Evolutionary conservation across 345 rosid genomes (phyloP).

Genomic region (Linum tenue): DNA sequence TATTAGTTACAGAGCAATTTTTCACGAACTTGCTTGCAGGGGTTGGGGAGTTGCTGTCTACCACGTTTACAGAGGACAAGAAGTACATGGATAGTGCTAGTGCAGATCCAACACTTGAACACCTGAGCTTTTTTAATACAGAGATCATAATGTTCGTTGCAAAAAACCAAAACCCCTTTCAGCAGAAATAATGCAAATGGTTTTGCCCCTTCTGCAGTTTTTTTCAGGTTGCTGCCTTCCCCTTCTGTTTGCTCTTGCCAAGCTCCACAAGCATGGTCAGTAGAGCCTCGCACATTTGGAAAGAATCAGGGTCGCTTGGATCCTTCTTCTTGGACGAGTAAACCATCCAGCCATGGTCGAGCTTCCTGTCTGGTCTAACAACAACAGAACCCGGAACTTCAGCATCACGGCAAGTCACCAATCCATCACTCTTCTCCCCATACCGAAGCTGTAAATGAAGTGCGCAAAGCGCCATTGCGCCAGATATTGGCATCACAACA

Average conservation of each 20-base stretch:
- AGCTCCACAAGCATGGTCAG: conserved; percentile 47
- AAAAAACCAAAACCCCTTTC: too few relatives aligned
- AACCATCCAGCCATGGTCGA: conserved; percentile 67
- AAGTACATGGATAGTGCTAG: too few relatives aligned
- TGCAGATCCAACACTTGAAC: too few relatives aligned
- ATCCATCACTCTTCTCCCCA: conserved; percentile 60
- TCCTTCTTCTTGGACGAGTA: conserved; percentile 37
- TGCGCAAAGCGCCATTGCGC: conserved; percentile 51
- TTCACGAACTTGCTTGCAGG: too few relatives aligned
- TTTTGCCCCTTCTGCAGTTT: too few relatives aligned
- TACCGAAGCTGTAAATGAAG: conserved; percentile 59
- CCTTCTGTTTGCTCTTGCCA: conserved; percentile 24
- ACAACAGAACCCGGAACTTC: conserved; percentile 61
- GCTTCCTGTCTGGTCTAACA: conserved; percentile 43
- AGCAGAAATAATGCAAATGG: too few relatives aligned
- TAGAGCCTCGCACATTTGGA: conserved; percentile 63
- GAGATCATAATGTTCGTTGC: too few relatives aligned
- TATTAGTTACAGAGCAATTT: too few relatives aligned
- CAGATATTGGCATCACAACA: conserved; percentile 45
- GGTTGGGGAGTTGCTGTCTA: too few relatives aligned
- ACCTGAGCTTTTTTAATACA: too few relatives aligned
- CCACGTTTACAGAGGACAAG: too few relatives aligned
- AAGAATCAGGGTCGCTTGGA: conserved; percentile 35
- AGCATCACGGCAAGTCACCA: conserved; percentile 56
- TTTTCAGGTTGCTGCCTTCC: too few relatives aligned